Percentiles rank a stretch among this genome's conserved stretches.
Evolutionary conservation across 176 grass and related monocot genomes (phyloP).

Genomic region (Triticum dicoccoides): DNA sequence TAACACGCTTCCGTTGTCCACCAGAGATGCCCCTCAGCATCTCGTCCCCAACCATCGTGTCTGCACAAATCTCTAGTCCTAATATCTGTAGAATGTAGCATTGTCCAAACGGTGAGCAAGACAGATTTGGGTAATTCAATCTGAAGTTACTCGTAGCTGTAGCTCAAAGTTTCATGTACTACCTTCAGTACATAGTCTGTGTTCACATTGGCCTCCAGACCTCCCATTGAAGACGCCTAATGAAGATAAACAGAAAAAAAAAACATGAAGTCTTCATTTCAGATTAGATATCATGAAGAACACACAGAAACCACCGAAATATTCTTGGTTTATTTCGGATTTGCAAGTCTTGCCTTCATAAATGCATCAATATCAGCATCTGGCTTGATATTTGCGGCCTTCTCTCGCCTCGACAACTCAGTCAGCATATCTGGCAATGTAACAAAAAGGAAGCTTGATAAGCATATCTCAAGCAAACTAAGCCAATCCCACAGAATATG

Average conservation of each 20-base stretch:
- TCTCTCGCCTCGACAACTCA: constrained; percentile 87
- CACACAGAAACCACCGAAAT: background rate
- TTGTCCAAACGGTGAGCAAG: constrained; percentile 7
- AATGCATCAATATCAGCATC: constrained; percentile 91
- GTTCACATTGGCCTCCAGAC: constrained; percentile 60
- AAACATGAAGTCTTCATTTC: background rate
- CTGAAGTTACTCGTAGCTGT: background rate
- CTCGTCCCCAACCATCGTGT: constrained; percentile 91
- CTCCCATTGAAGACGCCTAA: constrained; percentile 63
- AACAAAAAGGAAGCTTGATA: constrained; percentile 3
- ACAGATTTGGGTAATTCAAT: background rate
- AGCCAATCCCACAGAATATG: background rate
- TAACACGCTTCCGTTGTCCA: constrained; percentile 86
- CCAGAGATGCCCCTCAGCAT: constrained; percentile 91
- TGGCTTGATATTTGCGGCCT: constrained; percentile 84
- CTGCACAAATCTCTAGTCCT: constrained; percentile 79
- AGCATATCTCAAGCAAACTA: background rate
- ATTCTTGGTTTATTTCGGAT: background rate
- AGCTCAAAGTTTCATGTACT: constrained; percentile 37
- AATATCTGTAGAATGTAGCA: constrained; percentile 56
- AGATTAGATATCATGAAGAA: background rate
- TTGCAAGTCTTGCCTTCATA: constrained; percentile 66
- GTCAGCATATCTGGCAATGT: constrained; percentile 64
- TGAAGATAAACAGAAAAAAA: constrained; percentile 17
- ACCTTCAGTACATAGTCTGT: constrained; percentile 94